phyloP scores from a whole-genome alignment of 495 filamentous ascomycete genomes.

The Rhypophila decipiens region DNA sequence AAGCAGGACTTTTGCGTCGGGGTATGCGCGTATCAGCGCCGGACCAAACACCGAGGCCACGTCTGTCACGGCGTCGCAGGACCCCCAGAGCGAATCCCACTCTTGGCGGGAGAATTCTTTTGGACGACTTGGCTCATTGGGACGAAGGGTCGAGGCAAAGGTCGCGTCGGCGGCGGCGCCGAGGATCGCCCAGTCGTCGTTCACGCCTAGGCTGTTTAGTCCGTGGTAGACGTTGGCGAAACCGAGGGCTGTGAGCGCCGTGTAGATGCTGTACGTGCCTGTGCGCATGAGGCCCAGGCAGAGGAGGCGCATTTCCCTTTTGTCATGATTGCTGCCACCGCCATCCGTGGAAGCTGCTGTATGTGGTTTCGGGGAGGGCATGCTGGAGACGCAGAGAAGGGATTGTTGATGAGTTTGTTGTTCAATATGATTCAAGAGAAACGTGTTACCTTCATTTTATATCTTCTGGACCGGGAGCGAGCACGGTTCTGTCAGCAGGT shows the following conservation, averaged over 20 bases:
- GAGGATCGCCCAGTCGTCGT: constrained; percentile 12
- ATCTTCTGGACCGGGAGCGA: too few relatives aligned
- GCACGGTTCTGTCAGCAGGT: too few relatives aligned
- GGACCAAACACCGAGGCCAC: constrained; percentile 26
- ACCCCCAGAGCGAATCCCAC: constrained; percentile 37
- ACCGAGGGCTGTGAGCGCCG: constrained; percentile 15
- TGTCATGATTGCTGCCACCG: too few relatives aligned
- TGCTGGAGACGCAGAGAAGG: too few relatives aligned
- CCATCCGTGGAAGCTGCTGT: too few relatives aligned
- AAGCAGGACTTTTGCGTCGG: constrained; percentile 40
- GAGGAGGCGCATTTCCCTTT: constrained; percentile 5
- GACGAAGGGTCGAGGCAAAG: constrained; percentile 10
- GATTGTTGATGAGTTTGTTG: too few relatives aligned
- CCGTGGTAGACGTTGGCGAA: constrained; percentile 17
- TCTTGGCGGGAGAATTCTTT: constrained; percentile 18
- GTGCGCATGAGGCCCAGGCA: constrained; percentile 12
- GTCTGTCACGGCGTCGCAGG: constrained; percentile 35
- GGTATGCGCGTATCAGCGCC: constrained; percentile 39
- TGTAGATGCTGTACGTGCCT: constrained; percentile 16
- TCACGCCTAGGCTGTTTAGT: constrained; percentile 1
- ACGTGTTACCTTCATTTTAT: too few relatives aligned
- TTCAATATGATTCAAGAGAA: too few relatives aligned
- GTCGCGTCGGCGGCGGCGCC: constrained; percentile 19
- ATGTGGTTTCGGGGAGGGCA: too few relatives aligned
- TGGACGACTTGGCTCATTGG: too few relatives aligned